Conservation (phyloP, 2,329 filamentous ascomycete genomes). For the Cylindrodendrum hubeiense region DNA sequence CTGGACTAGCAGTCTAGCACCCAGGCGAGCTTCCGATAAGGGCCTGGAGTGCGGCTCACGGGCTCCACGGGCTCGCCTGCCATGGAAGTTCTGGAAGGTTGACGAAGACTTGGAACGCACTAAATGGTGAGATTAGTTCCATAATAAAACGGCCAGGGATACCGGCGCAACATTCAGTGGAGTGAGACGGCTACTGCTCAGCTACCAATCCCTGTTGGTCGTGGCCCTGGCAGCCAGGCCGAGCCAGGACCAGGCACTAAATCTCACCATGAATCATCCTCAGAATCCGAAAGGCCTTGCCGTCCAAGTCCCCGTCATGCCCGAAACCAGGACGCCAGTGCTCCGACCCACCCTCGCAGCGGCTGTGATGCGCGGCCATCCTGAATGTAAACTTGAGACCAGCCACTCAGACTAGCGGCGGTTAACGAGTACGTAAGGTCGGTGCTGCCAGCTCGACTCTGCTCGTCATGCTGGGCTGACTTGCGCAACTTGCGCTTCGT, state of each 20-base stretch:
- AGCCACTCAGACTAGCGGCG: constrained; percentile 32
- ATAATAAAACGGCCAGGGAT: constrained; percentile 41
- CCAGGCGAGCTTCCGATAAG: constrained; percentile 33
- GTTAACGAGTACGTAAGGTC: constrained; percentile 21
- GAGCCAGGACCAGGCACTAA: constrained; percentile 33
- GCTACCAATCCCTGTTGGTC: constrained; percentile 28
- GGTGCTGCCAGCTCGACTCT: constrained; percentile 23
- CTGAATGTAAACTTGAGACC: constrained; percentile 40
- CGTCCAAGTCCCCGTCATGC: constrained; percentile 21
- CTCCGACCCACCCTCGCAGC: constrained; percentile 26
- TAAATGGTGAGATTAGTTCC: constrained; percentile 45
- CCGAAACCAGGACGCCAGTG: constrained; percentile 30
- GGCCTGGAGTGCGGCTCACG: constrained; percentile 39
- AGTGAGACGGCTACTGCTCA: constrained; percentile 30
- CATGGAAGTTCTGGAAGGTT: constrained; percentile 47
- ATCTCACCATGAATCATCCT: constrained; percentile 32
- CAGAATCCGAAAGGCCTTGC: constrained; percentile 25
- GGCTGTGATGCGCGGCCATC: constrained; percentile 34
- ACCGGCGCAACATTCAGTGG: constrained; percentile 44
- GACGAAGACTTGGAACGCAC: constrained; percentile 44
- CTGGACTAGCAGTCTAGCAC: constrained; percentile 22
- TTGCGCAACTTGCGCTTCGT: constrained; percentile 25
- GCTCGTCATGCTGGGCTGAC: constrained; percentile 30
- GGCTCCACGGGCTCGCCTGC: constrained; percentile 37
- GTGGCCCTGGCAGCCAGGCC: constrained; percentile 32